Evolutionary conservation across 148 eudicot genomes (phyloP).

Genomic region (Cornus controversa): DNA sequence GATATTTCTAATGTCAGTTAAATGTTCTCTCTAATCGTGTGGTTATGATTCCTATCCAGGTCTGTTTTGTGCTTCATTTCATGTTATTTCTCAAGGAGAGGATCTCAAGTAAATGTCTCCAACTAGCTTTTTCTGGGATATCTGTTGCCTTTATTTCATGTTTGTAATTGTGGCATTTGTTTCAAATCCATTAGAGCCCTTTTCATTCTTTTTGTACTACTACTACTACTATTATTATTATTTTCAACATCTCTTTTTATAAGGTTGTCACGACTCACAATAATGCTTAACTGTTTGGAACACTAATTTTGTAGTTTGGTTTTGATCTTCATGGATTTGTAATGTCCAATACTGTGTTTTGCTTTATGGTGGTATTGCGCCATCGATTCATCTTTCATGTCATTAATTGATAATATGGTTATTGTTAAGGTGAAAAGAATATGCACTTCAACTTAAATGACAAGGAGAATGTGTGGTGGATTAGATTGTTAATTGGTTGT

Average conservation of each 20-base stretch:
- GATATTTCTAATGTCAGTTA: not conserved
- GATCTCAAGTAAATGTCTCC: slow-evolving; percentile 63
- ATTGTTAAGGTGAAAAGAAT: no score
- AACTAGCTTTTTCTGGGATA: slow-evolving; percentile 2
- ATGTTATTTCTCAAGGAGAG: slow-evolving; percentile 90
- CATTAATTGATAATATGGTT: no score
- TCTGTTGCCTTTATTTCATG: slow-evolving; percentile 1
- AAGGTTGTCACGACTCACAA: not conserved
- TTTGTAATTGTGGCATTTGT: not conserved
- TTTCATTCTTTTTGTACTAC: not conserved
- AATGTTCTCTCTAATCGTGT: not conserved
- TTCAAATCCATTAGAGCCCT: not conserved
- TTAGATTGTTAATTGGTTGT: not conserved
- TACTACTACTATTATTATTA: no score
- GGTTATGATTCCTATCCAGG: slow-evolving; percentile 41
- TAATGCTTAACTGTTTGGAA: not conserved
- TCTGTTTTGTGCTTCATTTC: slow-evolving; percentile 72
- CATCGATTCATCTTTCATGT: no score
- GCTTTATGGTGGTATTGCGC: not conserved
- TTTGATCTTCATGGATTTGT: not conserved
- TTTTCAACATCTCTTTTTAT: not conserved
- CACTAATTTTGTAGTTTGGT: not conserved
- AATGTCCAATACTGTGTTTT: not conserved
- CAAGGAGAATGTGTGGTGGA: not conserved
- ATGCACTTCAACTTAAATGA: not conserved